A percentile compares a stretch with the other conserved stretches of the same genome.
These are phyloP conservation scores for Trichoderma afroharzianum DNA, from an alignment of 2,329 filamentous ascomycete species.

Conservation along the genomic window DNA sequence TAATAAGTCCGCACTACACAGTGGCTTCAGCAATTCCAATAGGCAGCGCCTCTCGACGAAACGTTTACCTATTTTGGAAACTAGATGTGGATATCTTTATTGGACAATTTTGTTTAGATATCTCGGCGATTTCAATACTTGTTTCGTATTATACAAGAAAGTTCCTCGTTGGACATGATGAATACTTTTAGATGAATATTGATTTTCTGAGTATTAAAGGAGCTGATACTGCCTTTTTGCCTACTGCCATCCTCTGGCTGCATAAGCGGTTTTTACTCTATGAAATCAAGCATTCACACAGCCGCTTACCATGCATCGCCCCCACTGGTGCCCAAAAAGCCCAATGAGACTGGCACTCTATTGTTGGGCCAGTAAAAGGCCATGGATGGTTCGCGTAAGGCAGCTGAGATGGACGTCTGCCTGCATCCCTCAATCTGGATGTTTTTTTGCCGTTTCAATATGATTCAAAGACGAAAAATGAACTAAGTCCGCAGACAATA, in stretches of 20 bases:
- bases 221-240: background rate
- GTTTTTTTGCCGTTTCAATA: background rate
- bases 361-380: background rate
- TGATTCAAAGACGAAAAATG: background rate
- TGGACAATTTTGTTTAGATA: background rate
- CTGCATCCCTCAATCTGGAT: rapidly evolving
- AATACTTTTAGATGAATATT: background rate
- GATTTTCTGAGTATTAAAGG: background rate
- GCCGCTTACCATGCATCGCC: background rate
- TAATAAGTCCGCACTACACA: background rate
- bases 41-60: background rate
- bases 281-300: background rate
- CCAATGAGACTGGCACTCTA: background rate
- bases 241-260: background rate
- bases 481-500: no score
- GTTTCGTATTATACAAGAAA: background rate
- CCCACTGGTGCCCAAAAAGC: background rate
- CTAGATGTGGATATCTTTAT: background rate
- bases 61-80: background rate
- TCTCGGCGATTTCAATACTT: background rate
- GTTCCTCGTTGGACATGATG: background rate
- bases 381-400: background rate
- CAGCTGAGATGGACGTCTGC: background rate
- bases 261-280: no score
- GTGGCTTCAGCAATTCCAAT: background rate